Evolutionary conservation across 2,329 filamentous ascomycete species (phyloP), one percentile per base, ranked within the genome.

Genomic region (Ophiostoma himal-ulmi): DNA sequence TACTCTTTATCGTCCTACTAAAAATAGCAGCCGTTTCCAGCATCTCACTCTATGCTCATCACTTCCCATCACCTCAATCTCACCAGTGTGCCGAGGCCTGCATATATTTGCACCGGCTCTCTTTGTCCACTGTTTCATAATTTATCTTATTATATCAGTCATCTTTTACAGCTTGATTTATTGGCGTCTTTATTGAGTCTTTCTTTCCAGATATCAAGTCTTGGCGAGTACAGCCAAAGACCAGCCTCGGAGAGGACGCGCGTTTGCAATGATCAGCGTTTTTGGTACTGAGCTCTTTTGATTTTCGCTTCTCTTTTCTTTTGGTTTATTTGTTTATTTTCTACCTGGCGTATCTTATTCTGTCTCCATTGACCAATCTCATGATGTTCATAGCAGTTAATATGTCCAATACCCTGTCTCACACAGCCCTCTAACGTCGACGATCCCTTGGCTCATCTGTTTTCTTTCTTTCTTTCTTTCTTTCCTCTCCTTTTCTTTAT

Each of bases 161-260:
- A 30, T 30, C 30, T 30, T 3, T 30, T 30, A 30, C 30, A n/a
- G 22, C 5, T 22, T 22, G n/a, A 22, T 57, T 57, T 57, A 26
- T 57, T 26, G 5, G 5, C 3, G 26, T 26, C 6, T 54, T 20
- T 54, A 22, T 22, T 54, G 48, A 44, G 10, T 54, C 7, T 20
- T 20, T 20, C 48, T 54, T 54, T 54, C 30, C 44, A 36, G 2
- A 8, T n/a, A 54, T 1, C n/a, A 6, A n/a, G 52, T 64, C 30
- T 64, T 62, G 30, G 30, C 34, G 10, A 57, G 4, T n/a, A 64
- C 60, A 64, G 26, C 60, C 60, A 36, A 10, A 64, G 39, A 26
- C 26, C 60, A 64, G 60, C 60, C 37, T 57, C 52, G 30, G 36
- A 22, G 64, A 70, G 69, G 69, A 67, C 69, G 69, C 69, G 69